phyloP scores from a whole-genome alignment of 225 moss, liverwort and hornwort genomes.

The Marchantia paleacea region DNA sequence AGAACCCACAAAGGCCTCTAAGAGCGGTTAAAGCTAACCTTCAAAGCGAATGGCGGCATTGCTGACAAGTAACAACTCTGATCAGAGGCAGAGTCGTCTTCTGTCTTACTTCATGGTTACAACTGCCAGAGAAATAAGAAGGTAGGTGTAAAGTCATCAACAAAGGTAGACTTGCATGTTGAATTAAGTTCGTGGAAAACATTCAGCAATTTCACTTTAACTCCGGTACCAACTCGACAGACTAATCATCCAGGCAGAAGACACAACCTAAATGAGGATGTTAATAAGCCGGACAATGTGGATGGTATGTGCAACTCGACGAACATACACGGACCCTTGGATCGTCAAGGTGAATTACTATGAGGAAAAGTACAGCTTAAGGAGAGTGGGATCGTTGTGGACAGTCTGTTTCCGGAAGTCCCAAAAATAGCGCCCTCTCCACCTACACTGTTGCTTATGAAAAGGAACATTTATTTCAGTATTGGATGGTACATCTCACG shows the following conservation, averaged over 20 bases:
- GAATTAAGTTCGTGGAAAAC: background rate
- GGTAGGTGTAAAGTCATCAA: constrained; percentile 22
- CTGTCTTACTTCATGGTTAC: constrained; percentile 35
- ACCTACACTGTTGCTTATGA: too few relatives aligned
- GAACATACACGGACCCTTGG: background rate
- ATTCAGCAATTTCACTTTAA: background rate
- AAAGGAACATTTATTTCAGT: too few relatives aligned
- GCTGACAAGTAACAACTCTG: constrained; percentile 34
- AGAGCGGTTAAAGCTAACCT: constrained; percentile 43
- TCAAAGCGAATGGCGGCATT: constrained; percentile 39
- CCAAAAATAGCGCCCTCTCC: too few relatives aligned
- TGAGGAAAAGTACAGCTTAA: too few relatives aligned
- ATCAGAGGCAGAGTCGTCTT: constrained; percentile 32
- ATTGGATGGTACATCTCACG: too few relatives aligned
- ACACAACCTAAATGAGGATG: background rate
- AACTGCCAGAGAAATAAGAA: constrained; percentile 35
- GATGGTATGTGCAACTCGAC: background rate
- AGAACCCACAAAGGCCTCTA: constrained; percentile 15
- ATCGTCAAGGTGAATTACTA: background rate
- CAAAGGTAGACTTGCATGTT: background rate
- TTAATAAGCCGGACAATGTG: background rate
- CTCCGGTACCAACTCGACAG: background rate
- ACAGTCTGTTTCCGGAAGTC: too few relatives aligned
- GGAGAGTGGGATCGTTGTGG: too few relatives aligned
- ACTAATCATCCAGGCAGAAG: background rate